A percentile compares a stretch with the other conserved stretches of the same genome.
Evolutionary conservation across 2,329 filamentous ascomycete genomes (phyloP).

Genomic region (Nothopassalora personata): DNA sequence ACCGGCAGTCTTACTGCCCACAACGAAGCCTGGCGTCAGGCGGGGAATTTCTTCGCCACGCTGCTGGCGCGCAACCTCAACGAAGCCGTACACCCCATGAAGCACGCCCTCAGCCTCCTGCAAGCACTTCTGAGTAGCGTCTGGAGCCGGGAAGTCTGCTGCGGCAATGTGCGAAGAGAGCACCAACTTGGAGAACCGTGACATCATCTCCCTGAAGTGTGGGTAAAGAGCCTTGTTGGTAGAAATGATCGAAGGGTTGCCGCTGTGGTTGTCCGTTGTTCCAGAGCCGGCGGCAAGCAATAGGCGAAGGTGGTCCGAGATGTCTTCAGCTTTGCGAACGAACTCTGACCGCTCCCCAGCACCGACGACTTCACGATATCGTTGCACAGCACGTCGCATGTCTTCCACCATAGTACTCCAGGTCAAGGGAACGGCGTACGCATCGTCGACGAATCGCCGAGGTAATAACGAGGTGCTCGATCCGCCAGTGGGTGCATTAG

Average conservation of each 20-base stretch:
- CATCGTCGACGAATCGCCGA: constrained; percentile 85
- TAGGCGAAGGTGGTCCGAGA: constrained; percentile 89
- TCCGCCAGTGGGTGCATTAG: constrained; percentile 40
- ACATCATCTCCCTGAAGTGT: constrained; percentile 99
- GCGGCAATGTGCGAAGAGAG: constrained; percentile 96
- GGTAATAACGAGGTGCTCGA: constrained; percentile 51
- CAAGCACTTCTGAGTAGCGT: constrained; percentile 90
- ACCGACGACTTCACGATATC: constrained; percentile 84
- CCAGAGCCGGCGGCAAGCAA: constrained; percentile 93
- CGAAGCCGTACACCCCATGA: constrained; percentile 89
- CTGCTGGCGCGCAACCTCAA: constrained; percentile 90
- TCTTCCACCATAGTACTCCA: constrained; percentile 89
- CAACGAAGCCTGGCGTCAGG: constrained; percentile 88
- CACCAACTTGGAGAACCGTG: constrained; percentile 97
- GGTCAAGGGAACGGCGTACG: constrained; percentile 70
- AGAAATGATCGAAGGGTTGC: constrained; percentile 97
- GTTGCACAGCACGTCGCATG: constrained; percentile 85
- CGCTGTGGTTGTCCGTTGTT: constrained; percentile 97
- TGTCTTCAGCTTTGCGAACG: constrained; percentile 91
- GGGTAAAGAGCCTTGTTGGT: constrained; percentile 96
- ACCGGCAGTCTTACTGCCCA: constrained; percentile 75
- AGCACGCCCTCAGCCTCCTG: constrained; percentile 97
- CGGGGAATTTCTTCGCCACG: constrained; percentile 87
- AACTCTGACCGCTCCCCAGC: constrained; percentile 82
- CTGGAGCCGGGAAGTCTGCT: constrained; percentile 88